A percentile compares a stretch with the other conserved stretches of the same genome.
Evolutionary conservation across 768 basidiomycete species (phyloP).

Genomic region (Pleurotus sapidus): DNA sequence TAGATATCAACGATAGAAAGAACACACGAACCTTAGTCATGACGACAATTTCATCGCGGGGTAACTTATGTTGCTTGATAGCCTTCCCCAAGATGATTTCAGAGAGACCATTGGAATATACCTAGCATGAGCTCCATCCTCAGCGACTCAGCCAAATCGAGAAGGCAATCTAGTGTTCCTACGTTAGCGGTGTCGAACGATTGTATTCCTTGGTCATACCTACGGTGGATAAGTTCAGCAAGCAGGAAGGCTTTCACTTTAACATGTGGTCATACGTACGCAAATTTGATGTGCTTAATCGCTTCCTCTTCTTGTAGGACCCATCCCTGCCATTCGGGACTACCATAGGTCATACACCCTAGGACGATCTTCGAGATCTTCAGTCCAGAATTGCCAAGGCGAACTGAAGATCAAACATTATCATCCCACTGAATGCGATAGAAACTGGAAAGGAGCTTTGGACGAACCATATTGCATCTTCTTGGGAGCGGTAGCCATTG

Average conservation of each 20-base stretch:
- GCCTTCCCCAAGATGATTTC: slow-evolving; percentile 70
- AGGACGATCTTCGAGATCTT: slow-evolving; percentile 65
- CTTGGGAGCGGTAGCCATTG: not conserved
- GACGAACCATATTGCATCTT: too few relatives aligned
- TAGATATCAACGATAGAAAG: too few relatives aligned
- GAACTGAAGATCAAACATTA: slow-evolving; percentile 25
- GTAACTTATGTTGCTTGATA: slow-evolving; percentile 60
- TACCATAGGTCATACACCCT: slow-evolving; percentile 58
- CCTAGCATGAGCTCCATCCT: slow-evolving; percentile 23
- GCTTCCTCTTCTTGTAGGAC: slow-evolving; percentile 43
- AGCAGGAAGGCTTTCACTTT: not conserved
- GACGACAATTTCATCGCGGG: slow-evolving; percentile 73
- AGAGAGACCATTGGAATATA: slow-evolving; percentile 62
- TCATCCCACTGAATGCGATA: too few relatives aligned
- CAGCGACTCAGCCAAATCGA: too few relatives aligned
- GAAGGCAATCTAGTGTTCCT: too few relatives aligned
- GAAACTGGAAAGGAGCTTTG: too few relatives aligned
- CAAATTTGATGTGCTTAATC: slow-evolving; percentile 48
- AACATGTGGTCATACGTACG: slow-evolving; percentile 21
- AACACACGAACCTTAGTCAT: slow-evolving; percentile 58
- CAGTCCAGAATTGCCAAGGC: slow-evolving; percentile 47
- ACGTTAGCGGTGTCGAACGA: slow-evolving; percentile 59
- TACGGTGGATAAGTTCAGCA: slow-evolving; percentile 11
- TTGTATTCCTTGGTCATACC: slow-evolving; percentile 59
- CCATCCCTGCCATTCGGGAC: slow-evolving; percentile 47